Evolutionary conservation across 2,329 filamentous ascomycete species (phyloP).

Genomic region (Alternaria panax): DNA sequence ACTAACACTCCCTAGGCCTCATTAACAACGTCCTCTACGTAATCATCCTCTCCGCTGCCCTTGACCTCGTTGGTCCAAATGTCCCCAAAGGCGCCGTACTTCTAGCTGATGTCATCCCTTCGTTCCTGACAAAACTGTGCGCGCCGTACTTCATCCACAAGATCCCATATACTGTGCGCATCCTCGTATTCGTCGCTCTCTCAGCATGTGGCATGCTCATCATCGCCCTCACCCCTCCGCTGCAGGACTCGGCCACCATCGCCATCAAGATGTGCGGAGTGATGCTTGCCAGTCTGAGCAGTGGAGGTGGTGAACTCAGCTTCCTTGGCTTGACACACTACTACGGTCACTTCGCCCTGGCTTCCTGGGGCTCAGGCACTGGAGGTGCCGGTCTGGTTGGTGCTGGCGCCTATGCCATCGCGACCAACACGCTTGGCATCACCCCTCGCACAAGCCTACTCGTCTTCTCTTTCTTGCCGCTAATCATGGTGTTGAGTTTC

Average conservation of each 20-base stretch:
- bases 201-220: constrained; percentile 89
- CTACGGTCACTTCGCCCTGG: constrained; percentile 86
- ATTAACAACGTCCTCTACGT: constrained; percentile 99
- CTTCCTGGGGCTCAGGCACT: constrained; percentile 91
- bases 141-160: constrained; percentile 94
- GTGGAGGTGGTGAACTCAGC: constrained; percentile 86
- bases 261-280: constrained; percentile 82
- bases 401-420: constrained; percentile 83
- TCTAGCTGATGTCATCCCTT: constrained; percentile 89
- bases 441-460: constrained; percentile 77
- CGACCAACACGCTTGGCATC: constrained; percentile 81
- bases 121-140: constrained; percentile 85
- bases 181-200: constrained; percentile 75
- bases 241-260: constrained; percentile 66
- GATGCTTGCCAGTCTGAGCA: constrained; percentile 82
- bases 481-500: constrained; percentile 85
- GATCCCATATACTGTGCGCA: constrained; percentile 79
- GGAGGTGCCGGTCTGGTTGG: constrained; percentile 88
- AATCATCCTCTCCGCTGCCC: constrained; percentile 91
- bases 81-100: constrained; percentile 92
- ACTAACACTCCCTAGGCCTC: constrained; percentile 63
- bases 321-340: constrained; percentile 92
- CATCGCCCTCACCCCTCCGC: constrained; percentile 77
- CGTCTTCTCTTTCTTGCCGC: constrained; percentile 78
- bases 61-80: constrained; percentile 87